A percentile compares a stretch with the other conserved stretches of the same genome.
These are phyloP conservation scores for Eucalyptus dawsonii DNA, from an alignment of 345 rosid genomes.

Conservation along the genomic window DNA sequence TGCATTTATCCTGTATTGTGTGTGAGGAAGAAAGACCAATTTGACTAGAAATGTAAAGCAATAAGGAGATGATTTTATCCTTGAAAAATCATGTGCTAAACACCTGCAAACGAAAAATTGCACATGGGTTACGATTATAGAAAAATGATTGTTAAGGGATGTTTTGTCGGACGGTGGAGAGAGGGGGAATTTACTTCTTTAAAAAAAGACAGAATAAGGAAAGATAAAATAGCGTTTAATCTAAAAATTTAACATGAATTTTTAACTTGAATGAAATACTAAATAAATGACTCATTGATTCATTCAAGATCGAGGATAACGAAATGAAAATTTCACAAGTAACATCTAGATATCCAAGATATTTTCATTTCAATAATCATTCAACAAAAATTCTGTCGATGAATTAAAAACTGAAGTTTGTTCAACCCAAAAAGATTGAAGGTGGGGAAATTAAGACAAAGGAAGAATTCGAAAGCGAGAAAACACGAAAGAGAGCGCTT, in stretches of 20 bases:
- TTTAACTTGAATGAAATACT: background rate
- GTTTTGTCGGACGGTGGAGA: background rate
- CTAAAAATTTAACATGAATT: background rate
- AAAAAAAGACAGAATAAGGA: background rate
- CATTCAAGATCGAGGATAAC: background rate
- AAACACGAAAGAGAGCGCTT: too few relatives aligned
- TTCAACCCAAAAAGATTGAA: background rate
- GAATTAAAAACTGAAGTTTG: too few relatives aligned
- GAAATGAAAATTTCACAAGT: background rate
- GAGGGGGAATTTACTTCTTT: background rate
- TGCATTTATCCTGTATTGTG: background rate
- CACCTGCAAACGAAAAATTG: background rate
- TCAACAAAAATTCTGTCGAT: too few relatives aligned
- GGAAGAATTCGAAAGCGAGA: too few relatives aligned
- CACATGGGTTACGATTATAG: background rate
- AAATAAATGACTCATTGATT: background rate
- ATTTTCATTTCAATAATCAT: background rate
- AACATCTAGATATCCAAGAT: too few relatives aligned
- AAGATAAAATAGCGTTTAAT: background rate
- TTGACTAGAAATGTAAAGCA: background rate
- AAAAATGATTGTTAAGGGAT: background rate
- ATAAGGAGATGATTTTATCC: background rate
- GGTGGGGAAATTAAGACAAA: background rate
- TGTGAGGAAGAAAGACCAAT: background rate
- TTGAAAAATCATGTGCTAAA: background rate